A percentile compares a stretch with the other conserved stretches of the same genome.
These are phyloP conservation scores for Talaromyces islandicus DNA, from an alignment of 2,329 filamentous ascomycete genomes.

Conservation along the genomic window DNA sequence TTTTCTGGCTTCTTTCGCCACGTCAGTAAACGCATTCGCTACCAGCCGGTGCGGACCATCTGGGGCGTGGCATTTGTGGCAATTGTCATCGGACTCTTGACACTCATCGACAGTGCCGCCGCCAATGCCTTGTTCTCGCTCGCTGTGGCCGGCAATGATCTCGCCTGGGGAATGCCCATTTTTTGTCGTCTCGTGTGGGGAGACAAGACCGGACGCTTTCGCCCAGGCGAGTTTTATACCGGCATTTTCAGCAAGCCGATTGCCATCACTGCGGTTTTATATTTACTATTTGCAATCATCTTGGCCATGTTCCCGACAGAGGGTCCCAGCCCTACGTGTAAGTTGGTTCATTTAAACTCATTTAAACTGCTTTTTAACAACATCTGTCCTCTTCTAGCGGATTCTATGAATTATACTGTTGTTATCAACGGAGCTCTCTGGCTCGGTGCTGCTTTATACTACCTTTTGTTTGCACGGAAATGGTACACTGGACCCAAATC, in stretches of 20 bases:
- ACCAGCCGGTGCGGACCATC: conserved; percentile 53
- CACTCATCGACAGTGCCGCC: conserved; percentile 53
- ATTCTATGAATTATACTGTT: conserved; percentile 58
- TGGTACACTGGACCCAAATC: conserved; percentile 57
- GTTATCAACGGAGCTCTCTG: conserved; percentile 57
- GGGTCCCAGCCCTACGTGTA: conserved; percentile 48
- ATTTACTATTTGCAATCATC: conserved; percentile 37
- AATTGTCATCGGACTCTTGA: conserved; percentile 51
- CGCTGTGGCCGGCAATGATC: conserved; percentile 54
- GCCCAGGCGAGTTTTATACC: conserved; percentile 55
- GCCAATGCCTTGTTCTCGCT: conserved; percentile 56
- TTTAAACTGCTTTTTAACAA: conserved; percentile 3
- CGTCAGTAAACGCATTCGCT: conserved; percentile 50
- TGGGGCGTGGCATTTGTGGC: conserved; percentile 49
- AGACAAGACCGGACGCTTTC: conserved; percentile 45
- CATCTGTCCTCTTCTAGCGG: conserved; percentile 19
- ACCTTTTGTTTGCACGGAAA: conserved; percentile 51
- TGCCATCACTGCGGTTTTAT: conserved; percentile 47
- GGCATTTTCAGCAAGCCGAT: conserved; percentile 48
- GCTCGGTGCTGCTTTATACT: conserved; percentile 52
- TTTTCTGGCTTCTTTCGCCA: conserved; percentile 54
- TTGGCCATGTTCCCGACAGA: conserved; percentile 55
- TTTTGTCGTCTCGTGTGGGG: conserved; percentile 55
- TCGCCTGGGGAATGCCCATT: conserved; percentile 56
- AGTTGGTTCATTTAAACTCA: conserved; percentile 14